Base-by-base conservation (phyloP, 257 asterid species). In the Penstemon barbatus region DNA sequence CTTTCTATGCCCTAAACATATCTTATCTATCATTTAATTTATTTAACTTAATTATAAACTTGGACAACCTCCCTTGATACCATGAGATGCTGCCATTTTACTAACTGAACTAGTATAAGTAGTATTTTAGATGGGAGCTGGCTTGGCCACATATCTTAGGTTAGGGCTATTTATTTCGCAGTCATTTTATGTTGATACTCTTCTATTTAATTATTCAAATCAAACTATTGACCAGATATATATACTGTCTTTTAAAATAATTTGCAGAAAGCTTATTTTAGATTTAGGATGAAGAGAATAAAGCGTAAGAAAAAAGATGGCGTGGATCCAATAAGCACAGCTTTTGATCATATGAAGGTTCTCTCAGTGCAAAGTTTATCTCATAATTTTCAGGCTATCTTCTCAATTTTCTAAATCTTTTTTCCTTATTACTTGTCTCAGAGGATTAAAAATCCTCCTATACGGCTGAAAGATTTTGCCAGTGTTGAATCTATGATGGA, bases 321-420 rank as follows among this genome's bases (percentile, higher is more conserved):
- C 10, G 77, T 85, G 61, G 99, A 94, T 82, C 99, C 99, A 56
- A 89, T 94, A 66, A 91, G 95, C 87, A 84, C 90, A n/a, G 99
- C 96, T 73, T 94, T 94, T 71, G 99, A 90, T 79, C 85, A 85
- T 74, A 94, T 94, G 99, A 94, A 91, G 99, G 99, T 94, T 79
- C 70, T 73, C 71, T 37, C 63, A 68, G 37, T 57, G 25, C 71
- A 12, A 48, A 11, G 51, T 57, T 61, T 11, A 69, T 64, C 43
- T 78, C 45, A 7, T 66, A 43, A 48, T 55, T 1, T 49, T 18
- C 48, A 18, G 39, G 68, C 25, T 72, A 57, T 49, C 48, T 49
- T 15, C 67, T 76, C 63, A 70, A 68, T 77, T 68, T 65, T 40
- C 77, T 75, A 70, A 73, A 61, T 54, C 13, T 42, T 13, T 56